phyloP scores from a whole-genome alignment of 768 basidiomycete species.

The Auricularia sp. region DNA sequence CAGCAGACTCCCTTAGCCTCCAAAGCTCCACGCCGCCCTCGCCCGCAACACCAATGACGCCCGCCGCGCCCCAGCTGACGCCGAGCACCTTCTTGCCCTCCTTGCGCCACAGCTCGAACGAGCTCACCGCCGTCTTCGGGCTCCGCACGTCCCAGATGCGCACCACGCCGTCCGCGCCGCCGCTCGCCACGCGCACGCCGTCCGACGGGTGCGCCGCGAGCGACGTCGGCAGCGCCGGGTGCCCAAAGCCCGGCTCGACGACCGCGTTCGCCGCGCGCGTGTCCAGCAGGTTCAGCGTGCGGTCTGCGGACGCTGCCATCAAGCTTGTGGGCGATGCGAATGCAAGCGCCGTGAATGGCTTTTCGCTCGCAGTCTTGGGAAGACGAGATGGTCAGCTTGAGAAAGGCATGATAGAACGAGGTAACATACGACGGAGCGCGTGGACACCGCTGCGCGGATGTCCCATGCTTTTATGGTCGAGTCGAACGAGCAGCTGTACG shows the following conservation, averaged over 20 bases:
- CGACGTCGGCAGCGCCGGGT: conserved; percentile 60
- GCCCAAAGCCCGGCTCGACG: conserved; percentile 37
- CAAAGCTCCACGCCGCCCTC: conserved; percentile 60
- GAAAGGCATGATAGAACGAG: conserved; percentile 1
- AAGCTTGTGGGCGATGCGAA: conserved; percentile 35
- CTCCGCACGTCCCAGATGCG: conserved; percentile 74
- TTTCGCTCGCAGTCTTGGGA: conserved; percentile 53
- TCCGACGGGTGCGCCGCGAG: conserved; percentile 29
- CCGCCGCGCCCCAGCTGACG: conserved; percentile 45
- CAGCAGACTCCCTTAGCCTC: conserved; percentile 34
- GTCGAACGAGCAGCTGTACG: conserved; percentile 79
- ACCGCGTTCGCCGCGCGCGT: conserved; percentile 34
- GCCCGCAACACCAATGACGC: conserved; percentile 48
- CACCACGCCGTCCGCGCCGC: conserved; percentile 69
- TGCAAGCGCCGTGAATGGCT: conserved; percentile 62
- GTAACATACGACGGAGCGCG: conserved; percentile 52
- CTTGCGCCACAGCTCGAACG: conserved; percentile 42
- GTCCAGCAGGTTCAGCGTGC: conserved; percentile 64
- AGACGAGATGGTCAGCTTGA: neutral
- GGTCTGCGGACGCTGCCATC: conserved; percentile 63
- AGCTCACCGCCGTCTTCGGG: conserved; percentile 51
- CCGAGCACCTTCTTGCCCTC: conserved; percentile 47
- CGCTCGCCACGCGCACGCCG: conserved; percentile 38
- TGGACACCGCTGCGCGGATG: conserved; percentile 62
- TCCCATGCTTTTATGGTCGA: conserved; percentile 89